Conservation (phyloP, 2,329 filamentous ascomycete genomes). For the Rutstroemia sp. region DNA sequence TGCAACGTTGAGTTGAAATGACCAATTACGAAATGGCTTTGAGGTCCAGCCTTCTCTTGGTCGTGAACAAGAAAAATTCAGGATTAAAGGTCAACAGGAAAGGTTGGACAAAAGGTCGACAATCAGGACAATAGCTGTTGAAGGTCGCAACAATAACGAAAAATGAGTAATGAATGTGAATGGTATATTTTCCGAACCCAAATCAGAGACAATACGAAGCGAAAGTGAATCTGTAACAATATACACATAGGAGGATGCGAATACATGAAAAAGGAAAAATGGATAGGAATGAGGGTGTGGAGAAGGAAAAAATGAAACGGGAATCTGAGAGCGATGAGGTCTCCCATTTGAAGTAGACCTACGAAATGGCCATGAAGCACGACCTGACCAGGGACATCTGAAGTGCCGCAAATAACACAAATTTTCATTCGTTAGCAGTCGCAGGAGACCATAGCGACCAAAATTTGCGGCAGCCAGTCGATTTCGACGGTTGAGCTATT, state of each 20-base stretch:
- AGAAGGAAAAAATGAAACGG: slow-evolving; percentile 21
- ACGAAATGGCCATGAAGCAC: slow-evolving; percentile 8
- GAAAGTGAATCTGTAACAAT: slow-evolving; percentile 13
- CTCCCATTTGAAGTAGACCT: slow-evolving; percentile 7
- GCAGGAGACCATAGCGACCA: slow-evolving; percentile 14
- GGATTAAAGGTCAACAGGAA: slow-evolving; percentile 1
- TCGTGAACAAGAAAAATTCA: neutral
- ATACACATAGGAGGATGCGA: neutral
- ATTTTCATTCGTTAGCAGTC: slow-evolving; percentile 25
- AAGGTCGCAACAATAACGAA: slow-evolving; percentile 11
- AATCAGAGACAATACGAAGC: neutral
- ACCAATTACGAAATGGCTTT: slow-evolving; percentile 2
- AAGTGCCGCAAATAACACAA: slow-evolving; percentile 16
- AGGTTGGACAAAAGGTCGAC: slow-evolving; percentile 10
- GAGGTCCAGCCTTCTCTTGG: slow-evolving; percentile 1
- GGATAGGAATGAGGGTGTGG: slow-evolving; percentile 1
- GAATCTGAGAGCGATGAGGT: neutral
- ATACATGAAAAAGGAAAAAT: neutral
- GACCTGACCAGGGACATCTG: slow-evolving; percentile 10
- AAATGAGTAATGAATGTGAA: slow-evolving; percentile 13
- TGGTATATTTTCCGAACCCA: slow-evolving; percentile 6
- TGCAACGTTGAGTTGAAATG: neutral
- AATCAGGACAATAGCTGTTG: slow-evolving; percentile 6
- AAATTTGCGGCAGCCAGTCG: slow-evolving; percentile 11
- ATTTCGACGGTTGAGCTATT: slow-evolving; percentile 10